Conservation (phyloP, 305 asterid genomes). For the Andrographis paniculata region DNA sequence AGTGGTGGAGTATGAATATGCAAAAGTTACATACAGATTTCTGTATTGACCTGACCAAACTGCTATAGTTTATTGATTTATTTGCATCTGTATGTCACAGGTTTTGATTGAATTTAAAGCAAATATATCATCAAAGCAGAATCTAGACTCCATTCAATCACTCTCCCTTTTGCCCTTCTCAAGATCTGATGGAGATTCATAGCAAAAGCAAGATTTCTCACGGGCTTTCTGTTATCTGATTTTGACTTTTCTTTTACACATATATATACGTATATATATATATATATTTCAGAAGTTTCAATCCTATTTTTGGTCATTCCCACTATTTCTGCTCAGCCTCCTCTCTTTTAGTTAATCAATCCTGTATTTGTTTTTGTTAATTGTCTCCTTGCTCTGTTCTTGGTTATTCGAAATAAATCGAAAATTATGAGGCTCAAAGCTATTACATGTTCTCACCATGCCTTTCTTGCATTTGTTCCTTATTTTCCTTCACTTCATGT, state of each 20-base stretch:
- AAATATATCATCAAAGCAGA: slow-evolving; percentile 7
- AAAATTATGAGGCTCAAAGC: slow-evolving; percentile 33
- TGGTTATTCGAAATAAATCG: slow-evolving; percentile 14
- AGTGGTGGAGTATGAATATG: slow-evolving; percentile 21
- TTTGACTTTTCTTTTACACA: slow-evolving; percentile 27
- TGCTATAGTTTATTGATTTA: slow-evolving; percentile 9
- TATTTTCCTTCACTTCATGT: slow-evolving; percentile 16
- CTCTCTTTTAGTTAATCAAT: slow-evolving; percentile 14
- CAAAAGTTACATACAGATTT: slow-evolving; percentile 20
- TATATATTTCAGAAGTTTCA: not conserved
- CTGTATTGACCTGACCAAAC: slow-evolving; percentile 4
- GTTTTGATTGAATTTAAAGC: slow-evolving; percentile 35
- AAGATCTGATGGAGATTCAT: slow-evolving; percentile 24
- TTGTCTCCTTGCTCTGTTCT: slow-evolving; percentile 13
- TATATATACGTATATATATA: not conserved
- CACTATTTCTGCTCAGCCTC: slow-evolving; percentile 22
- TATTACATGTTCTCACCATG: slow-evolving; percentile 28
- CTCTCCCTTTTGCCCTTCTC: slow-evolving; percentile 1
- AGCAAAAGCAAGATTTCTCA: slow-evolving; percentile 21
- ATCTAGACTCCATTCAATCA: slow-evolving; percentile 15
- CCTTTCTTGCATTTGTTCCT: slow-evolving; percentile 22
- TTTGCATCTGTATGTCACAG: slow-evolving; percentile 36
- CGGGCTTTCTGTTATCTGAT: slow-evolving; percentile 29
- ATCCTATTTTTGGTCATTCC: slow-evolving; percentile 16
- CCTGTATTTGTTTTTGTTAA: slow-evolving; percentile 11